phyloP scores from a whole-genome alignment of 75 land plant species.

The Cunninghamia lanceolata region DNA sequence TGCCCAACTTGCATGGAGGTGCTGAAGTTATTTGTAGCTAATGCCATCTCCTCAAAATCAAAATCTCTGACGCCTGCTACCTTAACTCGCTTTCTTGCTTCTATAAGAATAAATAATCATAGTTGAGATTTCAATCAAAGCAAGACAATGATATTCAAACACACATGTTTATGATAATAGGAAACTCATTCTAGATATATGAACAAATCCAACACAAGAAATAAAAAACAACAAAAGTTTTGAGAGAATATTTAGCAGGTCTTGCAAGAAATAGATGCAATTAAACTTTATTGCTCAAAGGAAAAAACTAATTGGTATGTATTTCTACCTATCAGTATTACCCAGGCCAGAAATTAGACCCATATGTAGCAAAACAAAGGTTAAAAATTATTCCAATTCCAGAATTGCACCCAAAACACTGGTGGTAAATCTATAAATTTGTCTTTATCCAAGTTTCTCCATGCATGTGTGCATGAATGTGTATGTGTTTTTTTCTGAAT shows the following conservation, averaged over 20 bases:
- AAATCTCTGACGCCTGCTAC: constrained; percentile 24
- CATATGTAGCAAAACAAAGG: not conserved
- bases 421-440: not conserved
- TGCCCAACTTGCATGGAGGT: constrained; percentile 35
- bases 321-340: not conserved
- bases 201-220: not conserved
- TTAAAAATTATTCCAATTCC: not conserved
- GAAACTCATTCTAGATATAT: not conserved
- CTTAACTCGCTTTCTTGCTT: constrained; percentile 17
- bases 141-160: not conserved
- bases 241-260: not conserved
- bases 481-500: not conserved
- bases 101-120: constrained; percentile 22
- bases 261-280: not conserved
- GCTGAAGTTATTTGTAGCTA: constrained; percentile 48
- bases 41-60: constrained; percentile 46
- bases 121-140: not conserved
- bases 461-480: not conserved
- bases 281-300: not conserved
- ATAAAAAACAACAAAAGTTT: not conserved
- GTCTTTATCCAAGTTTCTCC: not conserved
- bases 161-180: not conserved
- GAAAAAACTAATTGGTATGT: not conserved
- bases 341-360: not conserved
- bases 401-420: not conserved